Percentiles rank a stretch among this genome's conserved stretches.
These are phyloP conservation scores for Cladophialophora bantiana DNA, from an alignment of 2,329 filamentous ascomycete species.

Conservation along the genomic window DNA sequence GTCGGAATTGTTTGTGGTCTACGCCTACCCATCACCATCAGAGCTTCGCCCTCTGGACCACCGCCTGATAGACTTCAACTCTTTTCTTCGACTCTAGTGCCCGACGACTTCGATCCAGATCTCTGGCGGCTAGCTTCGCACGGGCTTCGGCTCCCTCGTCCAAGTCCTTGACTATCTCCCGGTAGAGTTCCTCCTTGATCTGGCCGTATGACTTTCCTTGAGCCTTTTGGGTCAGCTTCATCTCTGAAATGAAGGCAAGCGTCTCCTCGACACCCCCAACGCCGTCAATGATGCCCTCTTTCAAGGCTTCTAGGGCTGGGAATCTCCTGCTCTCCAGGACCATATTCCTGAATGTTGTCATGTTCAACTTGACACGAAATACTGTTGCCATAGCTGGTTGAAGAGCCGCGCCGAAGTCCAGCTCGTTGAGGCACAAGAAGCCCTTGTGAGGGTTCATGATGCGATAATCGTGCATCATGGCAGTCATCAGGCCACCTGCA, in stretches of 20 bases:
- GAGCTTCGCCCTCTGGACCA: slow-evolving; percentile 52
- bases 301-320: slow-evolving; percentile 67
- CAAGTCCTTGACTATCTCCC: slow-evolving; percentile 64
- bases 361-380: slow-evolving; percentile 72
- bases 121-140: slow-evolving; percentile 57
- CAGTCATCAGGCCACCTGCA: slow-evolving; percentile 80
- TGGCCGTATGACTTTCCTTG: slow-evolving; percentile 71
- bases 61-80: slow-evolving; percentile 60
- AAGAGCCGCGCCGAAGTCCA: slow-evolving; percentile 79
- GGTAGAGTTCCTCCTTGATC: slow-evolving; percentile 79
- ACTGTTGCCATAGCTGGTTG: slow-evolving; percentile 75
- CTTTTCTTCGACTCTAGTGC: slow-evolving; percentile 55
- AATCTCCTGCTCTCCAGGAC: slow-evolving; percentile 78
- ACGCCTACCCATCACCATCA: slow-evolving; percentile 36
- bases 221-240: slow-evolving; percentile 67
- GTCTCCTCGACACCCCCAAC: slow-evolving; percentile 70
- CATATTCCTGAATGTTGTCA: slow-evolving; percentile 65
- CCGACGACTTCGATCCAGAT: slow-evolving; percentile 51
- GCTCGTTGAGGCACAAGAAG: slow-evolving; percentile 81
- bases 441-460: slow-evolving; percentile 74
- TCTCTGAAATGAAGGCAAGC: slow-evolving; percentile 65
- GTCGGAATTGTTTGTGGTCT: neutral
- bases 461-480: slow-evolving; percentile 84
- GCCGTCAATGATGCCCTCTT: slow-evolving; percentile 72
- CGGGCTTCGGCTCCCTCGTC: slow-evolving; percentile 55